Base-by-base conservation (phyloP, 495 filamentous ascomycete genomes). In the Tirmania nivea region DNA sequence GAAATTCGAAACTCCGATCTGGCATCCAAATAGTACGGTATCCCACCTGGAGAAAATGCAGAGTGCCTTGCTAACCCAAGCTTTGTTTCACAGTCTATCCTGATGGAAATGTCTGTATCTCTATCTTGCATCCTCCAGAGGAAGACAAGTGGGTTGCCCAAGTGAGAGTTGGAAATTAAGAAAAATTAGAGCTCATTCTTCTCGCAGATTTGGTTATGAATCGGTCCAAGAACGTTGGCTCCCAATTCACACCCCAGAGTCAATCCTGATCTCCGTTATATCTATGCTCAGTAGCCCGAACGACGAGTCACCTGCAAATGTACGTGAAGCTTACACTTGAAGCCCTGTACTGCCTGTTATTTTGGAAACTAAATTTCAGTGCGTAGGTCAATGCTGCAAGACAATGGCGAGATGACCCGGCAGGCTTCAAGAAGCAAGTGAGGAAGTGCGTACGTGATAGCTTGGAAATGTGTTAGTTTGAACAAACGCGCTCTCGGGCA, bases 261-360 rank as follows among this genome's bases (percentile, higher is more conserved):
- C 95, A 77, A 99, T 99, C 53, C 70, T 99, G 56, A 87, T 96
- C 52, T 83, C 77, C 1, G 90, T 99, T 48, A 99, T 99, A 86
- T 93, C 86, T 64, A 96, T 99, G 90, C 73, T 99, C 53, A 87
- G 88, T 2, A 90, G 95, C 70, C 90, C 90, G 58, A 99, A 99
- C 67, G 92, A 96, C 64, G 90, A 99, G 76, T 89, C 83, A 63
- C 92, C 90, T 1, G 90, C 90, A 54, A 99, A 99, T 69, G 79
- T 96, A 54, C 60, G 60, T 31, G 25, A 31, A 31, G 25, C 25
- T 31, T 3, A 3, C 7, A 5, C 25, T 5, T 31, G 25, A 31
- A 9, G 19, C 14, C 3, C 42, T 47, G 42, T 47, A 10, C 10
- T 42, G 14, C 10, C 19, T 9, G 14, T 3, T 19, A n/a, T n/a